Conservation (phyloP, 192 early-diverging fungal genomes). For the Chytriomyces confervae region DNA sequence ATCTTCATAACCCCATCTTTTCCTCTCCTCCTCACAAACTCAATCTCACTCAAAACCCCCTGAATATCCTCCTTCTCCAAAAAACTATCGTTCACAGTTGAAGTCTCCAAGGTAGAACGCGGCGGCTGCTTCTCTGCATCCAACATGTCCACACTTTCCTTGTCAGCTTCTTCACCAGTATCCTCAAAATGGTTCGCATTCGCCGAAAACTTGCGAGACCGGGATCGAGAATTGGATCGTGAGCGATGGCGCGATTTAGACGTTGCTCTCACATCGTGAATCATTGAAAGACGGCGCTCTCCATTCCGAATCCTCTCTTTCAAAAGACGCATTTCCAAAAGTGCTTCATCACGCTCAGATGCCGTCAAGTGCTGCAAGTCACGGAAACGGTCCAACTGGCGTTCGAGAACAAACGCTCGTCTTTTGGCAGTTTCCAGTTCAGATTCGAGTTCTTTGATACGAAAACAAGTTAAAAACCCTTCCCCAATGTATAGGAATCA, state of each 20-base stretch:
- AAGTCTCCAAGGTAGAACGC: neutral
- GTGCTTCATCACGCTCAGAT: constrained; percentile 30
- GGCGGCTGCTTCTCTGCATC: neutral
- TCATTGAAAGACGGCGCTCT: neutral
- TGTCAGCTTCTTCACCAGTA: constrained; percentile 21
- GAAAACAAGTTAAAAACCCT: neutral
- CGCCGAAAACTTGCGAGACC: neutral
- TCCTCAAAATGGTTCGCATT: neutral
- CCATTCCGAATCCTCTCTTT: constrained; percentile 23
- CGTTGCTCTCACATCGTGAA: neutral
- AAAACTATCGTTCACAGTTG: constrained; percentile 29
- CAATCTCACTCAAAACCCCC: constrained; percentile 37
- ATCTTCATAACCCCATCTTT: constrained; percentile 29
- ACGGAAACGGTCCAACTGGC: constrained; percentile 28
- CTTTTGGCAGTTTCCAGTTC: constrained; percentile 22
- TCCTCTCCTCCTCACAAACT: constrained; percentile 31
- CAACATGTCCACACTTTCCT: neutral
- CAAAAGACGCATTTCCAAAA: constrained; percentile 25
- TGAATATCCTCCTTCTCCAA: constrained; percentile 34
- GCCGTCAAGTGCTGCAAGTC: constrained; percentile 31
- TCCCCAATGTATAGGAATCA: no score
- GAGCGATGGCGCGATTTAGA: neutral
- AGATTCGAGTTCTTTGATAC: neutral
- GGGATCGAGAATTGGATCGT: neutral
- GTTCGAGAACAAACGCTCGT: constrained; percentile 28